Percentiles rank a stretch among this genome's conserved stretches.
Conservation (phyloP, 2,329 filamentous ascomycete genomes). For the Verruconis gallopava region DNA sequence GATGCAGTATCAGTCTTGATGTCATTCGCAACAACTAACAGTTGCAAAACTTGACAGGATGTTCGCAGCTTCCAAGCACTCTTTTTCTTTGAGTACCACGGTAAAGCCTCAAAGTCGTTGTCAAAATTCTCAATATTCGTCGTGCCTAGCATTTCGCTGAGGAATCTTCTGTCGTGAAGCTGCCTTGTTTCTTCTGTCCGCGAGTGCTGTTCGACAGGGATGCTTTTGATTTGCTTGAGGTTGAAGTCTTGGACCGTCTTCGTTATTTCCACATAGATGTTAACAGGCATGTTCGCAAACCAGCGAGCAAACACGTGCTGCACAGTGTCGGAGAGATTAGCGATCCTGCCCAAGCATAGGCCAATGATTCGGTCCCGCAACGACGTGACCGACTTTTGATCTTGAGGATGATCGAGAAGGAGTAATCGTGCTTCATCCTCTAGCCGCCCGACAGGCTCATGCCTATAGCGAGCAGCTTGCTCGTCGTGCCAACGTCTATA, state of each 20-base stretch:
- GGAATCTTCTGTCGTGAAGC: conserved; percentile 1
- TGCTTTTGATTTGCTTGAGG: conserved; percentile 1
- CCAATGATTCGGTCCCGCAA: not conserved
- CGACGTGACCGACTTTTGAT: not conserved
- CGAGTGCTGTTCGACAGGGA: not conserved
- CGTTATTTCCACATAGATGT: conserved; percentile 1
- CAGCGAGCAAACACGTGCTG: conserved; percentile 2
- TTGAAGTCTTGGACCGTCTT: not conserved
- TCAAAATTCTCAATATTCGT: not conserved
- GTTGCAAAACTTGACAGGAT: conserved; percentile 63
- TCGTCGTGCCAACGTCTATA: conserved; percentile 2
- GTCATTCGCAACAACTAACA: conserved; percentile 75
- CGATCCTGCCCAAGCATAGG: not conserved
- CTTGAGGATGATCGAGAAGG: not conserved
- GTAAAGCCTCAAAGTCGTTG: not conserved
- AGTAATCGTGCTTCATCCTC: not conserved
- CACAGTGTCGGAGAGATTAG: not conserved
- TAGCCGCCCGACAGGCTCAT: not conserved
- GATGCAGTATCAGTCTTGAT: conserved; percentile 16
- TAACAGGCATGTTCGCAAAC: conserved; percentile 2
- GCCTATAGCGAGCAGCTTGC: not conserved
- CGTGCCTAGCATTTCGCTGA: not conserved
- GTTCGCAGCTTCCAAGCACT: conserved; percentile 66
- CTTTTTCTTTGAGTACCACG: conserved; percentile 2
- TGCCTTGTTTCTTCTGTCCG: not conserved